Evolutionary conservation across 176 grass and related monocot genomes (phyloP).

Genomic region (Eragrostis nindensis): DNA sequence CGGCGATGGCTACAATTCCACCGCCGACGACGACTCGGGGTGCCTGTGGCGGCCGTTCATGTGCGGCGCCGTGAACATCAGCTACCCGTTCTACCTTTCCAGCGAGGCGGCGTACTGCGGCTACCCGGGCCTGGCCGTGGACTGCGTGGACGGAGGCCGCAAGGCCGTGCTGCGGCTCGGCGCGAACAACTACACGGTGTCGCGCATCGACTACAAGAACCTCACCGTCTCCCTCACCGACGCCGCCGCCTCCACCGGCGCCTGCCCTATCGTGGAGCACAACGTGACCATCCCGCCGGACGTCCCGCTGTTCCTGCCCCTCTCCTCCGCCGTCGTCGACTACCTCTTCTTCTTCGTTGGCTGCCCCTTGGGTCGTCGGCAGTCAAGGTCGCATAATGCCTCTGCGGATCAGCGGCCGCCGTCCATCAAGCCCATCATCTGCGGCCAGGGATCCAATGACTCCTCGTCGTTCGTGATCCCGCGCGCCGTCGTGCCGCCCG

Average conservation of each 20-base stretch:
- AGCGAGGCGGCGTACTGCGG: slow-evolving; percentile 36
- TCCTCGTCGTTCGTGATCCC: slow-evolving; percentile 20
- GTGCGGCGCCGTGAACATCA: slow-evolving; percentile 51
- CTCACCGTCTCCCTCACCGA: slow-evolving; percentile 45
- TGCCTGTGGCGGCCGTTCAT: slow-evolving; percentile 30
- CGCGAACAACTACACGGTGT: slow-evolving; percentile 25
- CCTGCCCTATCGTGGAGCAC: slow-evolving; percentile 38
- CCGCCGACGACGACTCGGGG: too few species aligned
- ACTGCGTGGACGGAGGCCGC: slow-evolving; percentile 23
- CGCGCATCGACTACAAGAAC: slow-evolving; percentile 41
- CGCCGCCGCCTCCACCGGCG: neutral
- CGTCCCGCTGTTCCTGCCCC: neutral
- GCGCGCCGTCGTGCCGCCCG: neutral
- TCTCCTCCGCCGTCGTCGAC: neutral
- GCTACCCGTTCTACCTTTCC: slow-evolving; percentile 53
- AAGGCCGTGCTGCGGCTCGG: slow-evolving; percentile 26
- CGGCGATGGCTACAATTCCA: neutral
- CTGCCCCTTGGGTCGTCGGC: slow-evolving; percentile 15
- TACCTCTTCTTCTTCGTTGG: slow-evolving; percentile 47
- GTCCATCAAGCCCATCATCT: slow-evolving; percentile 25
- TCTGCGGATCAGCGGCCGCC: slow-evolving; percentile 25
- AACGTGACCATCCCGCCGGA: slow-evolving; percentile 46
- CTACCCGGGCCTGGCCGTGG: slow-evolving; percentile 40
- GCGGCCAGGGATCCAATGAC: neutral
- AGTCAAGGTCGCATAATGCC: rapidly evolving